Evolutionary conservation across 257 asterid genomes (phyloP), one percentile per base, ranked within the genome.

Genomic region (Solanum chilense): DNA sequence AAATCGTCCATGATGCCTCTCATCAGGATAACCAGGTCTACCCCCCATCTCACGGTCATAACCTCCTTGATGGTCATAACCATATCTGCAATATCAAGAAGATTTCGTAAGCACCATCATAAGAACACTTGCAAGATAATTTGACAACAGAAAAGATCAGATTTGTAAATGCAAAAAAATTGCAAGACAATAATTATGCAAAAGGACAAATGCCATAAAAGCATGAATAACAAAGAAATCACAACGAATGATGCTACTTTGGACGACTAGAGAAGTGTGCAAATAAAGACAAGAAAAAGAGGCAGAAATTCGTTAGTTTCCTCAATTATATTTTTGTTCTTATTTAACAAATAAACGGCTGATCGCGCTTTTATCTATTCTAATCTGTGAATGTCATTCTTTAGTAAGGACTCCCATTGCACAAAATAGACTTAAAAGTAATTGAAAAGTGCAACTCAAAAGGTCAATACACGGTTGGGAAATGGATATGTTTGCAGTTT

Each of bases 21-120:
- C 99, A 88, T 97, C 98, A 64, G 93, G 94, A 94, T 93, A 94
- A 82, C 94, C 94, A 84, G 91, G 94, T 92, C 98, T 93, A 39
- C 93, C 93, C 85, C 96, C 98, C 91, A 92, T 91, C 74, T 95
- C 99, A 87, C 98, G 98, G 33, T 95, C 98, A 91, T 91, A 93
- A 39, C 98, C 99, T 73, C 94, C 95, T 86, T 94, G 97, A 89
- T 89, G 81, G 87, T 94, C 98, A 88, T 95, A 87, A 84, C 93
- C 96, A 91, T 94, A 93, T 95, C 99, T 97, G 92, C 82, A 42
- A 31, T 35, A 87, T 56, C 88, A 86, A 85, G 60, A 69, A 6
- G 74, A 49, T 73, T 29, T 10, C 27, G 3, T 9, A 20, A 49
- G 44, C 12, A 81, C n/a, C 69, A 49, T 49, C 68, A 81, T 49